Conservation (phyloP, 2,329 filamentous ascomycete genomes). For the Raffaelea deltoideospora region DNA sequence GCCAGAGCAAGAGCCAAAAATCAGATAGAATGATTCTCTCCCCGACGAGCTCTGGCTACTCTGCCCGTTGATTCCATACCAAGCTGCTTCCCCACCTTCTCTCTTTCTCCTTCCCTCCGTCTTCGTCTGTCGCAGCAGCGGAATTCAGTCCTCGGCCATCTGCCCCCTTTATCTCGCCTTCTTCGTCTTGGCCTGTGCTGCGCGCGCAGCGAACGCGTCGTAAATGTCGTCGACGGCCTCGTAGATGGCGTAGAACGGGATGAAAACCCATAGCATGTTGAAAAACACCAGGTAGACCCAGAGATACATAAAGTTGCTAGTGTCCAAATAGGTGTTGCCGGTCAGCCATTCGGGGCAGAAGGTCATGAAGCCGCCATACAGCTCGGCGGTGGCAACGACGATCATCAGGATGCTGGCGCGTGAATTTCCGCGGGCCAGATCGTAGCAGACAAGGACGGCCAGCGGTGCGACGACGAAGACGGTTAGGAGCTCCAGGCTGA, state of each 20-base stretch:
- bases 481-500: constrained; percentile 51
- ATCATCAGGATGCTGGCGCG: constrained; percentile 47
- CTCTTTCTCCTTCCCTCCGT: neutral
- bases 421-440: constrained; percentile 38
- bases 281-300: constrained; percentile 57
- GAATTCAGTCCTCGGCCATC: neutral
- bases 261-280: constrained; percentile 52
- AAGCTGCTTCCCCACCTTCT: no score
- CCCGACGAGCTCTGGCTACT: no score
- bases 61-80: no score
- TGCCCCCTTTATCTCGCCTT: constrained; percentile 16
- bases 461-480: constrained; percentile 47
- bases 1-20: no score
- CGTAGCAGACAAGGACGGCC: constrained; percentile 43
- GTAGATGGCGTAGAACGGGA: constrained; percentile 44
- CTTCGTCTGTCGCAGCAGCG: no score
- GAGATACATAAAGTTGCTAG: constrained; percentile 51
- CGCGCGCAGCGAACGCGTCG: constrained; percentile 31
- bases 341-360: constrained; percentile 57
- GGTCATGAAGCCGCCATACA: constrained; percentile 58
- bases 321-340: constrained; percentile 45
- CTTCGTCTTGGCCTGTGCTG: constrained; percentile 15
- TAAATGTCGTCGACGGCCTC: constrained; percentile 39
- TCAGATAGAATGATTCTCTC: no score
- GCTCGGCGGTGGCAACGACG: constrained; percentile 47